Evolutionary conservation across 2,329 filamentous ascomycete genomes (phyloP).

Genomic region (Amylocarpus encephaloides): DNA sequence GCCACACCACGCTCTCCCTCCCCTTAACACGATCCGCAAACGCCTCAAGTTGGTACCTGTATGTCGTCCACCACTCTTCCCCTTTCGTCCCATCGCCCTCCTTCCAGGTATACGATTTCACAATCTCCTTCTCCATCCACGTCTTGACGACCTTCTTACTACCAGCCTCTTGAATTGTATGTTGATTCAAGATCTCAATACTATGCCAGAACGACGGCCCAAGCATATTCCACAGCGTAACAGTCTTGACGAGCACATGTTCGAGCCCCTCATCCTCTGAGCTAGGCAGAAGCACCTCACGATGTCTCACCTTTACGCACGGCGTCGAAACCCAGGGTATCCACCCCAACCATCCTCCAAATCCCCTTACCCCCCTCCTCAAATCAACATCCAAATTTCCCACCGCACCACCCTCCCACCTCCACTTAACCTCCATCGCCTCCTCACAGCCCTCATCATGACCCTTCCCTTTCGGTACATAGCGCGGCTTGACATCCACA

Average conservation of each 20-base stretch:
- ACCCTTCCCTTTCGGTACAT: constrained; percentile 23
- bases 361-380: constrained; percentile 10
- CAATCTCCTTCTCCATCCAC: constrained; percentile 17
- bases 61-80: constrained; percentile 38
- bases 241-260: constrained; percentile 16
- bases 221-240: constrained; percentile 19
- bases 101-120: constrained; percentile 21
- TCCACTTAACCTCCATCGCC: constrained; percentile 33
- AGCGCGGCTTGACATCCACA: constrained; percentile 27
- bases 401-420: constrained; percentile 36
- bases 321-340: constrained; percentile 27
- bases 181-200: constrained; percentile 16
- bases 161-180: constrained; percentile 13
- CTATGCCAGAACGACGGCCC: constrained; percentile 19
- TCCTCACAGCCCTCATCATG: constrained; percentile 32
- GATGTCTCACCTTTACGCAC: constrained; percentile 35
- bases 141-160: constrained; percentile 12
- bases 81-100: constrained; percentile 14
- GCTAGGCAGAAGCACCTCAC: constrained; percentile 42
- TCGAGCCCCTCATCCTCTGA: constrained; percentile 27
- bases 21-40: constrained; percentile 42
- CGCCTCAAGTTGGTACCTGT: constrained; percentile 42
- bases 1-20: constrained; percentile 35
- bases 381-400: constrained; percentile 31
- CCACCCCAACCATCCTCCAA: constrained; percentile 7